Conservation (phyloP, 495 filamentous ascomycete species). For the Acidomyces sp. region DNA sequence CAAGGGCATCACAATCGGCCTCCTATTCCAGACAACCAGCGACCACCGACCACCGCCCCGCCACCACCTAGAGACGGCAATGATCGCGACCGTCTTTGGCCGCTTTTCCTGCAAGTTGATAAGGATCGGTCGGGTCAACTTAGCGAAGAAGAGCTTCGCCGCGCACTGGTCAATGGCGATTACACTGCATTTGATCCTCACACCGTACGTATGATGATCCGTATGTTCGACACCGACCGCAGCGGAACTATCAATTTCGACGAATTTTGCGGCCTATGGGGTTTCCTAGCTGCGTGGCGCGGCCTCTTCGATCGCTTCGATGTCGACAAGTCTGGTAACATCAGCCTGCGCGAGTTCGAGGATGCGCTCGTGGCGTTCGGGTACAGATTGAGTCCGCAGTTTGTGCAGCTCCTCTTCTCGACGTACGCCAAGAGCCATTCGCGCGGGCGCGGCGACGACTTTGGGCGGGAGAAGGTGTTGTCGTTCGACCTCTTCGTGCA, state of each 20-base stretch:
- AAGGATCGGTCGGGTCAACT: constrained; percentile 65
- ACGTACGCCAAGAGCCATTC: constrained; percentile 41
- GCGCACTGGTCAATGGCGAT: constrained; percentile 91
- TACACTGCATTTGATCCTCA: constrained; percentile 90
- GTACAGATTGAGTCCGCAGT: constrained; percentile 72
- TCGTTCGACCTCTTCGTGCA: constrained; percentile 97
- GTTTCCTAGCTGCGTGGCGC: constrained; percentile 87
- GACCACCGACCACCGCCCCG: constrained; percentile 47
- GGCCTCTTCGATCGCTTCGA: constrained; percentile 93
- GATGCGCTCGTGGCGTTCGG: constrained; percentile 91
- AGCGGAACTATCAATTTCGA: constrained; percentile 83
- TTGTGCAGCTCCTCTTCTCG: constrained; percentile 67
- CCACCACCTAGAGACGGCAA: constrained; percentile 53
- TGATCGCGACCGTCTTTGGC: constrained; percentile 52
- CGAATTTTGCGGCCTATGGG: constrained; percentile 92
- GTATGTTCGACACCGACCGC: constrained; percentile 91
- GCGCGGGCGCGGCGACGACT: constrained; percentile 22
- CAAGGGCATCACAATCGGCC: constrained; percentile 34
- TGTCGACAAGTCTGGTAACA: constrained; percentile 71
- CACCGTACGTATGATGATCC: constrained; percentile 95
- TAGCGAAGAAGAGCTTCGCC: constrained; percentile 74
- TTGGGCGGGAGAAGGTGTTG: constrained; percentile 48
- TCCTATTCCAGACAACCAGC: constrained; percentile 35
- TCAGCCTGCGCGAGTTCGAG: constrained; percentile 72
- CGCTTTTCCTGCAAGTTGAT: constrained; percentile 85